These are phyloP conservation scores for Melampsora americana DNA, from an alignment of 1,284 basidiomycete genomes.

Conservation along the genomic window DNA sequence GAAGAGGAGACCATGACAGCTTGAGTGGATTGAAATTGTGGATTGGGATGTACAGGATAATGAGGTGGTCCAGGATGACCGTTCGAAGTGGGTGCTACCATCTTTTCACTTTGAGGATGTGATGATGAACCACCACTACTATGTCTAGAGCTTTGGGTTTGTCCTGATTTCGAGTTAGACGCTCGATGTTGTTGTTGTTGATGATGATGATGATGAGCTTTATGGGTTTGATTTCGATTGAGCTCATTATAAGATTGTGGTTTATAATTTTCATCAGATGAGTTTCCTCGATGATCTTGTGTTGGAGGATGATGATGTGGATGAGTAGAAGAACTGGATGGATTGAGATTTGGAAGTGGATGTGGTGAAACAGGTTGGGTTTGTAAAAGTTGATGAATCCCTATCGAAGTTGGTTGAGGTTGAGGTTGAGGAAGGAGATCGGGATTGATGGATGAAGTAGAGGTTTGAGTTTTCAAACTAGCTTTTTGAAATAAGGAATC, in stretches of 20 bases:
- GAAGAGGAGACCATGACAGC: neutral
- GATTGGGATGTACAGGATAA: neutral
- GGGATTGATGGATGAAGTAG: neutral
- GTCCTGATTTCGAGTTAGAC: neutral
- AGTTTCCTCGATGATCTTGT: neutral
- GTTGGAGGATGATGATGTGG: neutral
- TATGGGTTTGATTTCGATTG: no score
- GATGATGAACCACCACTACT: conserved; percentile 30
- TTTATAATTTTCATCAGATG: conserved; percentile 16
- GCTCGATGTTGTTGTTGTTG: no score
- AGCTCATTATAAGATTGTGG: conserved; percentile 14
- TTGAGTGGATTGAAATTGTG: neutral
- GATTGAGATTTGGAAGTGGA: neutral
- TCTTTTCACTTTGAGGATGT: conserved; percentile 3
- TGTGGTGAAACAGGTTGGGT: neutral
- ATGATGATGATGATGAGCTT: conserved; percentile 9
- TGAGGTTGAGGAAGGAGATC: neutral
- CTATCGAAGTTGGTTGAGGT: conserved; percentile 2
- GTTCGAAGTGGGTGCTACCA: neutral
- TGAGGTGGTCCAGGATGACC: neutral
- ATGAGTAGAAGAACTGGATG: neutral
- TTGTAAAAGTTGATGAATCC: conserved; percentile 24
- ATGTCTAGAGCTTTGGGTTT: conserved; percentile 5
- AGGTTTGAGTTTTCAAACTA: conserved; percentile 14
- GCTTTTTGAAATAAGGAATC: conserved; percentile 36